Conservation (phyloP, 2,329 filamentous ascomycete genomes). For the Fusarium tuaranense region DNA sequence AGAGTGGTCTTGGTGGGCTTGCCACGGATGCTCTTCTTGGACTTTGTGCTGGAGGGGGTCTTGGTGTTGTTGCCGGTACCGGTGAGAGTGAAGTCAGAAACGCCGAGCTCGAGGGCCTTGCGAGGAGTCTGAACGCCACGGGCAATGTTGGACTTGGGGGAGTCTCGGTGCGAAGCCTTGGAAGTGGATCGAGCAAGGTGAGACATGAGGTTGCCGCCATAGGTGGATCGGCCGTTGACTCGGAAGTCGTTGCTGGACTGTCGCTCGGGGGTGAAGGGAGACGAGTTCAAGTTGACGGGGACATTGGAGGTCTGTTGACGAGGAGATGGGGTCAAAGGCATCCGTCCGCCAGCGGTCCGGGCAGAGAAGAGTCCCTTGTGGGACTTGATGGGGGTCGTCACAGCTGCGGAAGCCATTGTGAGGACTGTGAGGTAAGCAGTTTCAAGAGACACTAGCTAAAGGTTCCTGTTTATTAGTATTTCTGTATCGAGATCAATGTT, state of each 20-base stretch:
- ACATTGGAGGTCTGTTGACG: slow-evolving; percentile 70
- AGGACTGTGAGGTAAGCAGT: slow-evolving; percentile 49
- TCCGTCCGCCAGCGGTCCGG: slow-evolving; percentile 92
- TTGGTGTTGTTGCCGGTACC: slow-evolving; percentile 77
- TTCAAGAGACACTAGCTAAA: slow-evolving; percentile 72
- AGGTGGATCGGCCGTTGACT: slow-evolving; percentile 77
- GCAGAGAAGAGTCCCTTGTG: slow-evolving; percentile 92
- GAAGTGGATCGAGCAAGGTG: slow-evolving; percentile 79
- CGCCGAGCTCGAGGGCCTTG: slow-evolving; percentile 85
- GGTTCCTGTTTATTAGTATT: slow-evolving; percentile 67
- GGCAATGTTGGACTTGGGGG: slow-evolving; percentile 97
- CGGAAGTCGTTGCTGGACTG: slow-evolving; percentile 64
- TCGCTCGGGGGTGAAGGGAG: slow-evolving; percentile 82
- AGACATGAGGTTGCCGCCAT: slow-evolving; percentile 81
- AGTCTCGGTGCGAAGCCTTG: slow-evolving; percentile 80
- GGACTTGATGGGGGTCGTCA: slow-evolving; percentile 95
- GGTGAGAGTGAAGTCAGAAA: slow-evolving; percentile 92
- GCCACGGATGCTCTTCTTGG: slow-evolving; percentile 66
- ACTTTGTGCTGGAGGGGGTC: slow-evolving; percentile 68
- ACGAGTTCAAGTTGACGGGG: slow-evolving; percentile 69
- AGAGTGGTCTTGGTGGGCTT: slow-evolving; percentile 82
- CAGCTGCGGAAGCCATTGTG: slow-evolving; percentile 82
- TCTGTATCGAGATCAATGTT: slow-evolving; percentile 56
- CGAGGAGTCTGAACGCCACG: slow-evolving; percentile 80
- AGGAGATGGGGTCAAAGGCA: slow-evolving; percentile 94